Evolutionary conservation across 2,329 filamentous ascomycete species (phyloP), one percentile per base, ranked within the genome.

Genomic region (Trichothecium sympodiale): DNA sequence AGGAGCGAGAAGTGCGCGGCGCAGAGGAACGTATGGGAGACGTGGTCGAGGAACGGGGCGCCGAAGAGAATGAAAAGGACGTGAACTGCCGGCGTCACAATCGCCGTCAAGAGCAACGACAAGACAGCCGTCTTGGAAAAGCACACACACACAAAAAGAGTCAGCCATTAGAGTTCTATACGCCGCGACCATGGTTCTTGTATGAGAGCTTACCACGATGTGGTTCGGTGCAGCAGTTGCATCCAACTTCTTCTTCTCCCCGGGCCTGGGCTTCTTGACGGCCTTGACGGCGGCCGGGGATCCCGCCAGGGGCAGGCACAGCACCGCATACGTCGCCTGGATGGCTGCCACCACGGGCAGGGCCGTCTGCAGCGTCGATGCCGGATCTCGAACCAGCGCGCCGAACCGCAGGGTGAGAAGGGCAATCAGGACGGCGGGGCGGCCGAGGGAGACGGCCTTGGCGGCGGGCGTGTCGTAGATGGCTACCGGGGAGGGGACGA

Each of bases 11-110:
- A 73, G 55, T 96, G 88, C 2, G 81, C 72, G 3, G 85, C 82
- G 55, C 80, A 82, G 26, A 95, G 76, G 23, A 84, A 55, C 1
- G 91, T 98, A 45, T 93, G 81, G 4, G 67, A 54, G 34, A 81
- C 63, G 55, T 95, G 84, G 1, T 84, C 85, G 23, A 89, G 83
- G 36, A 94, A 67, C 0, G 91, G 91, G 7, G 89, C 91, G 51
- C 91, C 91, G 59, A 95, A 93, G 46, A 96, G 81, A 50, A 96
- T 69, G 49, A 93, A 72, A 27, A 78, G 60, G 30, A 75, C 54
- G 54, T 79, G 67, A 16, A 80, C 48, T 18, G 56, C 55, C 23
- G 89, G 71, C 7, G 83, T 80, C 38, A 88, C 65, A 44, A 91
- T 69, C 3, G 75, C 69, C 3, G 84, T 78, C 69, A 94, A 51